Base-by-base conservation (phyloP, 306 rosid species). In the Cicer judaicum region DNA sequence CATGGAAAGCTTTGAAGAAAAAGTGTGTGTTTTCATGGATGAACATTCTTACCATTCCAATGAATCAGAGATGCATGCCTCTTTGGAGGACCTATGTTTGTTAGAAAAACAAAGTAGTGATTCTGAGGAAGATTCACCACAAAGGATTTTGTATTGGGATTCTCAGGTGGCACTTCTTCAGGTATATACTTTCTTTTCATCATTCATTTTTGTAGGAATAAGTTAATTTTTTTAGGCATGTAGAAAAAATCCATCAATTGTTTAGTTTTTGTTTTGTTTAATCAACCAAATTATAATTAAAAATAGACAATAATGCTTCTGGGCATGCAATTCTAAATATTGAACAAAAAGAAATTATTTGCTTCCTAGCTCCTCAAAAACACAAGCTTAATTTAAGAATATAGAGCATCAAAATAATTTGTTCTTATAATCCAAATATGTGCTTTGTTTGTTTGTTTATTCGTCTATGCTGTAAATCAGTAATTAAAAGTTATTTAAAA, bases 1-100 rank as follows among this genome's bases (percentile, higher is more conserved):
- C 64, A 88, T 82, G 93, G 89, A 83, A 0, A 87, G 90, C 79
- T 77, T 89, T 5, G 95, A 89, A 79, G 84, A 85, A 74, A 78
- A 80, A 61, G 81, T 78, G 38, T 70, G 36, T 64, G 64, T 84
- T 72, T 84, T 89, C 52, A 70, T 79, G 46, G 79, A 57, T 39
- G 77, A 49, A 29, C 73, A 83, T 61, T 50, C 36, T 15, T 60
- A 67, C 9, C 55, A 41, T 79, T 65, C 75, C 13, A 60, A 46
- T 47, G 74, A 71, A 50, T 19, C 44, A 4, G 54, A 81, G 5
- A 2, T 29, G 36, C 36, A 29, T 29, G 36, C 36, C 1, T 29
- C 6, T 0, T 11, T 42, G 24, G 87, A 73, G 16, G 79, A 80
- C 10, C 70, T 66, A 2, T 77, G 55, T 24, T 76, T 69, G 44